Conservation (phyloP, 495 filamentous ascomycete species). For the Penicillium cataractarum region DNA sequence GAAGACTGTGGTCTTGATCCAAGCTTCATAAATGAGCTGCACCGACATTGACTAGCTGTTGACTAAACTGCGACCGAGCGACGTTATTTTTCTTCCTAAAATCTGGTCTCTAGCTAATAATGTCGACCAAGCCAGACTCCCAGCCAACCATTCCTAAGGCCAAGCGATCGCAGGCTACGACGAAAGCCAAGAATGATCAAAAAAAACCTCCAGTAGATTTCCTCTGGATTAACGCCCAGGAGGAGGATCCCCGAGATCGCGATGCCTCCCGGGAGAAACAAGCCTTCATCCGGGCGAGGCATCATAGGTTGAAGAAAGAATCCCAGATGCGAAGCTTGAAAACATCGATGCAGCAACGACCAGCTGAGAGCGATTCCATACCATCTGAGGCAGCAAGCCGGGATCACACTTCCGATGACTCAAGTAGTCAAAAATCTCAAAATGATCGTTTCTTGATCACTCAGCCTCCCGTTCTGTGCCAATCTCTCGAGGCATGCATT, state of each 20-base stretch:
- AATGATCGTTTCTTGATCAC: not conserved
- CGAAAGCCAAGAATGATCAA: not conserved
- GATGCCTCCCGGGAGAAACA: not conserved
- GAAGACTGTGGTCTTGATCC: not conserved
- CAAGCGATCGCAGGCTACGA: not conserved
- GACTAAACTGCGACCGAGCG: not conserved
- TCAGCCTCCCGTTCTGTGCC: not conserved
- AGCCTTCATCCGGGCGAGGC: not conserved
- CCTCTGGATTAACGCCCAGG: conserved; percentile 6
- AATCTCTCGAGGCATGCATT: conserved; percentile 7
- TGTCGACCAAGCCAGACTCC: not conserved
- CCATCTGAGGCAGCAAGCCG: not conserved
- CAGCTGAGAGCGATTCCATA: too few relatives aligned
- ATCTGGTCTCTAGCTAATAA: not conserved
- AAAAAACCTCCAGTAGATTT: not conserved
- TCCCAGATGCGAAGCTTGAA: not conserved
- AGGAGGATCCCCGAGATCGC: conserved; percentile 1
- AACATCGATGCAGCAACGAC: not conserved
- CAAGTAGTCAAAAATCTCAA: too few relatives aligned
- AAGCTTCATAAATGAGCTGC: not conserved
- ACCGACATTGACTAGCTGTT: not conserved
- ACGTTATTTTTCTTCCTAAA: not conserved
- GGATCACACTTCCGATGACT: not conserved
- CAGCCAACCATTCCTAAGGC: not conserved
- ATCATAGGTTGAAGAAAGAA: conserved; percentile 5